A percentile compares a stretch with the other conserved stretches of the same genome.
Evolutionary conservation across 768 basidiomycete genomes (phyloP).

Genomic region (Tricholoma sp.): DNA sequence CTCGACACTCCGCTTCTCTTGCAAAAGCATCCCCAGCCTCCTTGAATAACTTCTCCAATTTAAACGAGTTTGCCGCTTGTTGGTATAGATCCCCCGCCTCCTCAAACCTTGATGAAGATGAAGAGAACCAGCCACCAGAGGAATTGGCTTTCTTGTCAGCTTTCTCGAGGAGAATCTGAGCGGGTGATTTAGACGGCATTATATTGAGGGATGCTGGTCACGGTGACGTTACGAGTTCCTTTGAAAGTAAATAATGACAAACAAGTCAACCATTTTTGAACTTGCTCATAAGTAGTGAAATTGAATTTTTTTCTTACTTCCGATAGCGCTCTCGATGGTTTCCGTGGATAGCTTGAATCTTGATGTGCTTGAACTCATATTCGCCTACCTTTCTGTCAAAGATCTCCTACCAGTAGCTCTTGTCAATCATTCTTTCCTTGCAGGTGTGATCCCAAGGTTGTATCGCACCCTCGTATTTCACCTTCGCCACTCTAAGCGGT

Average conservation of each 20-base stretch:
- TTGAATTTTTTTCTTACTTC: no score
- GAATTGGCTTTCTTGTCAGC: constrained; percentile 91
- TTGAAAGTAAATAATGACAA: no score
- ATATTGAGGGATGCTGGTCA: no score
- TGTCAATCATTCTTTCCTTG: constrained; percentile 62
- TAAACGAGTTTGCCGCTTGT: constrained; percentile 90
- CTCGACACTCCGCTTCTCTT: constrained; percentile 91
- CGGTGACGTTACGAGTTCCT: no score
- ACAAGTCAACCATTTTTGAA: no score
- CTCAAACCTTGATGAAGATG: constrained; percentile 78
- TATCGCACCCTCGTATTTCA: constrained; percentile 57
- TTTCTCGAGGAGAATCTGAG: constrained; percentile 71
- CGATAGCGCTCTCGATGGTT: no score
- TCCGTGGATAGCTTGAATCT: constrained; percentile 30
- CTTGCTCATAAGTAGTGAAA: no score
- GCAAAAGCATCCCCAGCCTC: constrained; percentile 91
- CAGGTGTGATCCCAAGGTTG: constrained; percentile 56
- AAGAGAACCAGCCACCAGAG: constrained; percentile 85
- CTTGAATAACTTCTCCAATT: constrained; percentile 87
- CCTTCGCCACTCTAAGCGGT: constrained; percentile 51
- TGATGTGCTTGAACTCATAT: constrained; percentile 71
- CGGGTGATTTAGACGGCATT: constrained; percentile 76
- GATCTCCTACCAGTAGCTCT: constrained; percentile 59
- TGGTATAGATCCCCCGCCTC: constrained; percentile 95
- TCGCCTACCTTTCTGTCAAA: constrained; percentile 43